Percentiles rank a stretch among this genome's conserved stretches.
These are phyloP conservation scores for Phyllostachys edulis DNA, from an alignment of 176 grass and related monocot genomes.

Conservation along the genomic window DNA sequence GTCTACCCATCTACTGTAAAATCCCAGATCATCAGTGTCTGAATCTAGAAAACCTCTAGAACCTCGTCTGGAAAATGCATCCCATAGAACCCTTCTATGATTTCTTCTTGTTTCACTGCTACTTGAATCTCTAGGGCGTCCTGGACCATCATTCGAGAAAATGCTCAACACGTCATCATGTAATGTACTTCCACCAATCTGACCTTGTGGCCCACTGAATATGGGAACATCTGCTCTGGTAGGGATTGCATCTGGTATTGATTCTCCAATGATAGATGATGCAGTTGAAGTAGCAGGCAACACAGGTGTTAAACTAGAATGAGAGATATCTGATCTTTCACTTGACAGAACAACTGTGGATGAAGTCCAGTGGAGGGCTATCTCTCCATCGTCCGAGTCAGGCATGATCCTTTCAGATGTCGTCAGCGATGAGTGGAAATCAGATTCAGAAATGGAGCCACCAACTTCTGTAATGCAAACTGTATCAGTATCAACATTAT, in stretches of 20 bases:
- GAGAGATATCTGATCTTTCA: constrained; percentile 58
- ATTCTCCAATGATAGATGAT: constrained; percentile 40
- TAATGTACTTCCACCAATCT: constrained; percentile 56
- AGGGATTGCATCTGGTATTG: constrained; percentile 34
- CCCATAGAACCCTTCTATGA: constrained; percentile 81
- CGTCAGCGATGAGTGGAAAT: constrained; percentile 22
- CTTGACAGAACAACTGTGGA: constrained; percentile 36
- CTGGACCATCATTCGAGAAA: constrained; percentile 51
- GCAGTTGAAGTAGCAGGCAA: constrained; percentile 44
- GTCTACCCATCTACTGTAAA: constrained; percentile 83
- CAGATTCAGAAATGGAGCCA: constrained; percentile 34
- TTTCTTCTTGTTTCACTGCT: constrained; percentile 50
- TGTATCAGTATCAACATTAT: constrained; percentile 18
- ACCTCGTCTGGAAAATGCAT: constrained; percentile 74
- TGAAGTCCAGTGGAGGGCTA: constrained; percentile 30
- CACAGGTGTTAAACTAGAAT: constrained; percentile 37
- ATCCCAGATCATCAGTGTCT: constrained; percentile 54
- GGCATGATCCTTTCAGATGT: constrained; percentile 41
- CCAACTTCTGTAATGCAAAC: constrained; percentile 32
- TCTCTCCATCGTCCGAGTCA: constrained; percentile 39
- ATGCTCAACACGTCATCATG: constrained; percentile 74
- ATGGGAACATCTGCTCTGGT: constrained; percentile 39
- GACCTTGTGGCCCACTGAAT: constrained; percentile 36
- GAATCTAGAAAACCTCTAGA: constrained; percentile 66
- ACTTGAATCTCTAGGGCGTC: constrained; percentile 35